Evolutionary conservation across 352 stramenopile species (phyloP), one percentile per base, ranked within the genome.

Genomic region (Halophytophthora polymorphica): DNA sequence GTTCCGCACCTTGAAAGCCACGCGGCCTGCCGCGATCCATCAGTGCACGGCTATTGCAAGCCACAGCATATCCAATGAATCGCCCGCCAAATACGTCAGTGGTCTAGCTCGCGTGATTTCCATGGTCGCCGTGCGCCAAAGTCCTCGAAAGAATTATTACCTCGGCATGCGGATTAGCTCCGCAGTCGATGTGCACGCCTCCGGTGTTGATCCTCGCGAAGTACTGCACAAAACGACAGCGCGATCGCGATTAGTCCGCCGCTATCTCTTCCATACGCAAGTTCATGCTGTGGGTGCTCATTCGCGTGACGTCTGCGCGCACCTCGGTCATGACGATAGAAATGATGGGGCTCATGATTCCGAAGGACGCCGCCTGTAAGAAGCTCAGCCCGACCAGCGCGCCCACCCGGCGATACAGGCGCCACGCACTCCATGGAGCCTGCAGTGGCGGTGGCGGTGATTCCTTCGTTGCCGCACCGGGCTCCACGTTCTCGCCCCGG

Each of bases 291-390:
- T 44, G 25, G 25, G 13, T 39, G 25, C 28, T 38, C 25, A 31
- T 31, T 31, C 4, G 25, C 25, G 4, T 46, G 10, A 8, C 14
- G 35, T 13, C 13, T 12, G 33, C 2, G 28, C n/a, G 7, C 34
- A 86, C 79, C 72, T 90, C 77, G 11, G 77, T 88, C 47, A 67
- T 81, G 36, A 77, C 61, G 53, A 88, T 86, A 2, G 77, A 71
- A 35, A 90, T 51, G 53, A 90, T 73, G 2, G 80, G 77, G 48
- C 69, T 72, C 45, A 88, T 65, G 51, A 90, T 69, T 8, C 80
- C 80, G 47, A 79, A 86, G n/a, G 73, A 77, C 11, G 69, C 67
- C 35, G 75, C 62, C 45, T 73, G 61, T 12, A 90, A 49, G 21
- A 86, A 48, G 14, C 64, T 58, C 12, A 89, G 71, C 1, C 63